These are phyloP conservation scores for Botryosphaeria dothidea DNA, from an alignment of 2,329 filamentous ascomycete species.

Conservation along the genomic window DNA sequence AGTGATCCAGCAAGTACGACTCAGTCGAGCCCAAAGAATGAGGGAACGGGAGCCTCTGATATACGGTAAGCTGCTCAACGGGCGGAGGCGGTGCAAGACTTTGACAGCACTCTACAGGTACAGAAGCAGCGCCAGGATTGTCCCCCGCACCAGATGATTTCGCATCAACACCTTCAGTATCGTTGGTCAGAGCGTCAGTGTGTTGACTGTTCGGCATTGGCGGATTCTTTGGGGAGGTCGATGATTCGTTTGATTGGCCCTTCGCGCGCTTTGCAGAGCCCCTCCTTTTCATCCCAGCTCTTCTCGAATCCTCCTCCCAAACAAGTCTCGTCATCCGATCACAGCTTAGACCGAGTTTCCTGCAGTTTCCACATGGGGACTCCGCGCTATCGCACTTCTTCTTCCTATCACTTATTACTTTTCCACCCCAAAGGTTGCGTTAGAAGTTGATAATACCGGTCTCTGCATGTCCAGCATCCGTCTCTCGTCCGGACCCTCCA, in stretches of 20 bases:
- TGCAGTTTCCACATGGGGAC: background rate
- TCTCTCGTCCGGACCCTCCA: background rate
- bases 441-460: background rate
- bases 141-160: background rate
- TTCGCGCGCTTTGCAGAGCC: background rate
- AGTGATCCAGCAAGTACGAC: background rate
- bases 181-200: too few species aligned
- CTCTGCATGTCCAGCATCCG: background rate
- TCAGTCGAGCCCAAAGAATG: background rate
- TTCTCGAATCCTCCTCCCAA: background rate
- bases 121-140: background rate
- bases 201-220: background rate
- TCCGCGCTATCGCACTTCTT: background rate
- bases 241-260: background rate
- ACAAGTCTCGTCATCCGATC: background rate
- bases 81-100: background rate
- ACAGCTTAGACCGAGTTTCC: background rate
- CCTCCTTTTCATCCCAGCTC: background rate
- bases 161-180: background rate
- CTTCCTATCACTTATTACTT: background rate
- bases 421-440: background rate
- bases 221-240: background rate
- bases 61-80: background rate
- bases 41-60: background rate
- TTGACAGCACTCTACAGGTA: background rate